Evolutionary conservation across 2,329 filamentous ascomycete species (phyloP), one percentile per base, ranked within the genome.

Genomic region (Volutella citrinella): DNA sequence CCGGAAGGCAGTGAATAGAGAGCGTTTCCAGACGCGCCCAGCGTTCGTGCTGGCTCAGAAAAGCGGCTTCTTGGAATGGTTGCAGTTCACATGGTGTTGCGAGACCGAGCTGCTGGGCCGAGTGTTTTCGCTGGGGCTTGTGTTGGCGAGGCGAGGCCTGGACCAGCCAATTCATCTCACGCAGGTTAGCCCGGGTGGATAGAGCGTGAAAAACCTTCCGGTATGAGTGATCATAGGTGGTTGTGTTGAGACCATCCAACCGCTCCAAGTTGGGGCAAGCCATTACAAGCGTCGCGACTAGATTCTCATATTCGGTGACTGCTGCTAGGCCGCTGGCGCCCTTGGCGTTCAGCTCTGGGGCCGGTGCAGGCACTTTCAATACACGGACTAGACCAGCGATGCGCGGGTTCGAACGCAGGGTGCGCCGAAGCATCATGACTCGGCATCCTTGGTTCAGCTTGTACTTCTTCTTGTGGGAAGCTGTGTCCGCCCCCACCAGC

Each of bases 241-340:
- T 66, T n/a, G n/a, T n/a, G 34, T 74, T 66, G 23, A 74, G 72
- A 1, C 78, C 78, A 10, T 68, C 59, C 7, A 83, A 59, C 30
- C 68, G 65, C 57, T 83, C 78, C 10, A 84, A 61, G 43, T 82
- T 82, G 4, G 79, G 79, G 36, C 78, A 83, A 0, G 76, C 72
- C 77, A 81, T 80, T 37, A 83, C 65, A 16, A 83, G 57, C 6
- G 78, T 72, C 1, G 78, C 77, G 3, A 81, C 65, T 4, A 77
- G 55, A 44, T 79, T 69, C 39, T 78, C 67, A 48, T 82, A 82
- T 27, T 71, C 64, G 21, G 71, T 69, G 13, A 59, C 30, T n/a
- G n/a, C n/a, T n/a, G n/a, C n/a, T n/a, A n/a, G n/a, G n/a, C n/a
- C n/a, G 10, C 62, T 64, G 54, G 10, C 60, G 57, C 14, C 44